Base-by-base conservation (phyloP, 306 rosid species). In the Cucumis hystrix region DNA sequence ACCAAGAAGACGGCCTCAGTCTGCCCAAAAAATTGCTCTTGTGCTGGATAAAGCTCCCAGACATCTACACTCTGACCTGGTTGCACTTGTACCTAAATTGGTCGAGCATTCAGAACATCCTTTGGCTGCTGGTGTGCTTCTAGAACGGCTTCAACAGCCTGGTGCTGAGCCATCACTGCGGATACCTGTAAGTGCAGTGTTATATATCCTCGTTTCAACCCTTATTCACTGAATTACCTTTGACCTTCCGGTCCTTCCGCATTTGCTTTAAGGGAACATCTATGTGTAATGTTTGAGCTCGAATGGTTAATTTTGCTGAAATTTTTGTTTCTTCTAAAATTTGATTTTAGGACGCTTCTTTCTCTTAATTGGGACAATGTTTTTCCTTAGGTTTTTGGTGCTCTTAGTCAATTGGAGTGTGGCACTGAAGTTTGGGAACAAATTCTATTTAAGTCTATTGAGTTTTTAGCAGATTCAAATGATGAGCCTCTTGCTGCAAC, bases 81-180 rank as follows among this genome's bases (percentile, higher is more conserved):
- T 92, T 84, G 84, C 97, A 81, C 75, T 96, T 66, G 98, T 91
- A 17, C 99, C 98, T 74, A 96, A 92, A 86, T 85, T 96, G 87
- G 99, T 96, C 76, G 99, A 96, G 86, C 92, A 89, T 76, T 89
- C 98, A 16, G 99, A 96, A 81, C 99, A 96, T 83, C 91, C 99
- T 28, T 84, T 89, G 72, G 99, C 98, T 81, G 99, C 99, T 77
- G 85, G 80, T 86, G 91, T 93, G 70, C 99, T 96, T 81, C 87
- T 92, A 57, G 96, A 96, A 74, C 90, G 94, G 67, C 92, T 96
- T 77, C 93, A 92, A 81, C 90, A 85, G 89, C 93, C 96, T 77
- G 96, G 91, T 79, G 98, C 98, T 14, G 99, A 96, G 81, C 98
- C 93, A 79, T 80, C 90, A 59, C 83, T 96, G 71, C 89, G 90